Conservation (phyloP, 2,329 filamentous ascomycete genomes). For the Huntiella moniliformis region DNA sequence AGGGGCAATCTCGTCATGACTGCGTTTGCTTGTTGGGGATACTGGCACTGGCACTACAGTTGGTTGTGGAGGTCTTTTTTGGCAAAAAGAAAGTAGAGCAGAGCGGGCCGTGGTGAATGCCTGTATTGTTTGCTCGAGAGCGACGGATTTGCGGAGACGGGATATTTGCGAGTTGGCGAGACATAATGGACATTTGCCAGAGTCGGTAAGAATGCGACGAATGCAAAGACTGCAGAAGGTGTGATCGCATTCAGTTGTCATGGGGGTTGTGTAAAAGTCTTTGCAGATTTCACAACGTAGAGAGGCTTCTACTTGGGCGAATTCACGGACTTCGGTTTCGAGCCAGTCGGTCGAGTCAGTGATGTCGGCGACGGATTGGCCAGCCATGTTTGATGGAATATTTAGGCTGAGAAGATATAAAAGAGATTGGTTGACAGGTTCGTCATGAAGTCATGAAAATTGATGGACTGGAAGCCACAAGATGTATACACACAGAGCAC, state of each 20-base stretch:
- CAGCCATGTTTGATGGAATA: constrained; percentile 15
- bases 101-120: constrained; percentile 51
- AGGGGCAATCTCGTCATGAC: constrained; percentile 19
- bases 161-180: constrained; percentile 62
- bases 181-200: constrained; percentile 79
- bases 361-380: constrained; percentile 26
- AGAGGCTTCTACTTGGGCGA: constrained; percentile 60
- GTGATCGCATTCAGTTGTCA: constrained; percentile 86
- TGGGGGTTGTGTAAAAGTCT: constrained; percentile 85
- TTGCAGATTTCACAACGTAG: constrained; percentile 95
- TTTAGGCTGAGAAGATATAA: background rate
- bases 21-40: constrained; percentile 47
- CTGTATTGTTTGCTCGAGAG: constrained; percentile 67
- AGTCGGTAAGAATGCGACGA: constrained; percentile 60
- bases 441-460: background rate
- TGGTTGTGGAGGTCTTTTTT: constrained; percentile 41
- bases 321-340: constrained; percentile 43
- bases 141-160: constrained; percentile 68
- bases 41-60: constrained; percentile 34
- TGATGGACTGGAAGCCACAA: no score
- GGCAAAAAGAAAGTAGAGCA: constrained; percentile 45
- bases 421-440: background rate
- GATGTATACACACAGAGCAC: no score
- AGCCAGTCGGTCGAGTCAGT: constrained; percentile 78
- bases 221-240: constrained; percentile 97